Conservation (phyloP, 306 rosid genomes). For the Vachellia collinsii region DNA sequence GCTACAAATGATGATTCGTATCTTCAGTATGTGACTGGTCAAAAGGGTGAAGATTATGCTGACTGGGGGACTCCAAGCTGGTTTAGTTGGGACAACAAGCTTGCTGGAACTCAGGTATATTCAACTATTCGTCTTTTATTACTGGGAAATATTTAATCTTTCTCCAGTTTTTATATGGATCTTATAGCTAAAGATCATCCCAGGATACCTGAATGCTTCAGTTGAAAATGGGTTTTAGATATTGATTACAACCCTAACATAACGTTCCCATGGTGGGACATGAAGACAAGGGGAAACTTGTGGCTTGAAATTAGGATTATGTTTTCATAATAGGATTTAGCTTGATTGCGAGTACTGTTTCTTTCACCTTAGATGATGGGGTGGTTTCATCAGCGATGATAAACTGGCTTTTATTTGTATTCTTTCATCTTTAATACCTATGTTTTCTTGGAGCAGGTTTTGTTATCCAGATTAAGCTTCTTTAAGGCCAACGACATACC, state of each 20-base stretch:
- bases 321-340: conserved; percentile 13
- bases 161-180: conserved; percentile 19
- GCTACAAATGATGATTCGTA: conserved; percentile 75
- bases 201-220: conserved; percentile 9
- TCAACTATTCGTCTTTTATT: not conserved
- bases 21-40: conserved; percentile 69
- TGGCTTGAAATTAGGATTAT: conserved; percentile 30
- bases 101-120: conserved; percentile 83
- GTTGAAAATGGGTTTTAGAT: conserved; percentile 8
- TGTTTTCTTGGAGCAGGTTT: conserved; percentile 64
- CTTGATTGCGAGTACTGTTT: conserved; percentile 22
- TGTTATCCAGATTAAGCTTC: conserved; percentile 84
- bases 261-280: not conserved
- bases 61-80: conserved; percentile 81
- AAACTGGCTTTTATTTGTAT: conserved; percentile 2
- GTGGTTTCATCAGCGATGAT: not conserved
- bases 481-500: conserved; percentile 60
- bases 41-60: conserved; percentile 67
- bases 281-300: conserved; percentile 15
- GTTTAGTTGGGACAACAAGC: conserved; percentile 99
- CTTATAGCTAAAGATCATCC: not conserved
- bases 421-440: conserved; percentile 10
- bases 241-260: conserved; percentile 1
- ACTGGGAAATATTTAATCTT: not conserved
- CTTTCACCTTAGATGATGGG: conserved; percentile 2